Percentiles rank a stretch among this genome's conserved stretches.
These are phyloP conservation scores for Crotalaria pallida DNA, from an alignment of 306 rosid species.

Conservation along the genomic window DNA sequence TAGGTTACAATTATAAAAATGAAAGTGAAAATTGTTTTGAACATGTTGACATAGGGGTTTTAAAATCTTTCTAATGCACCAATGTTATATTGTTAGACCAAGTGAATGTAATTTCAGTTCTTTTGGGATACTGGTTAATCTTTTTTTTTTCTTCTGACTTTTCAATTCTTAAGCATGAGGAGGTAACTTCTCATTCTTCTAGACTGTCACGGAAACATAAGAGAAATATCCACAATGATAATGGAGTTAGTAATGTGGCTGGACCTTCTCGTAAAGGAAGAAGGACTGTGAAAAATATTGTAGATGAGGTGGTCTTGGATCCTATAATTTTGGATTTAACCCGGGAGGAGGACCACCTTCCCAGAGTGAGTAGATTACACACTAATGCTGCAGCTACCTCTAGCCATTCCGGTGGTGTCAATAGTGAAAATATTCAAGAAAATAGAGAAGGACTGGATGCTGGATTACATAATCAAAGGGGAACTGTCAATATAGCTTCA, in stretches of 20 bases:
- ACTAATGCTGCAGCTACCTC: constrained; percentile 31
- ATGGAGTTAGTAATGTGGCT: constrained; percentile 17
- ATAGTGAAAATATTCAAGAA: constrained; percentile 22
- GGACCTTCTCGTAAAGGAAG: constrained; percentile 48
- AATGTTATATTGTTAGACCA: background rate
- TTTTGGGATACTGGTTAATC: background rate
- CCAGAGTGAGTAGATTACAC: constrained; percentile 18
- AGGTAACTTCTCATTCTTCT: constrained; percentile 37
- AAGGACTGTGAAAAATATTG: constrained; percentile 34
- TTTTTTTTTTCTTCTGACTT: constrained; percentile 7
- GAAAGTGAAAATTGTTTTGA: background rate
- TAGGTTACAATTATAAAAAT: background rate
- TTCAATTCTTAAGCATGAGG: constrained; percentile 34
- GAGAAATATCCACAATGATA: constrained; percentile 32
- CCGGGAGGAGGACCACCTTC: constrained; percentile 24
- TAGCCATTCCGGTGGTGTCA: constrained; percentile 24
- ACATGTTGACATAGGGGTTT: background rate
- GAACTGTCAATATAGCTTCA: constrained; percentile 21
- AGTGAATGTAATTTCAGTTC: background rate
- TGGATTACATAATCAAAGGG: constrained; percentile 24
- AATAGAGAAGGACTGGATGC: constrained; percentile 30
- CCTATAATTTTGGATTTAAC: constrained; percentile 33
- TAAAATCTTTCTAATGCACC: background rate
- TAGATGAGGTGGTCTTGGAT: constrained; percentile 9
- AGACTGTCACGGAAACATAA: constrained; percentile 36